phyloP scores from a whole-genome alignment of 306 rosid species.

The Ziziphus jujuba region DNA sequence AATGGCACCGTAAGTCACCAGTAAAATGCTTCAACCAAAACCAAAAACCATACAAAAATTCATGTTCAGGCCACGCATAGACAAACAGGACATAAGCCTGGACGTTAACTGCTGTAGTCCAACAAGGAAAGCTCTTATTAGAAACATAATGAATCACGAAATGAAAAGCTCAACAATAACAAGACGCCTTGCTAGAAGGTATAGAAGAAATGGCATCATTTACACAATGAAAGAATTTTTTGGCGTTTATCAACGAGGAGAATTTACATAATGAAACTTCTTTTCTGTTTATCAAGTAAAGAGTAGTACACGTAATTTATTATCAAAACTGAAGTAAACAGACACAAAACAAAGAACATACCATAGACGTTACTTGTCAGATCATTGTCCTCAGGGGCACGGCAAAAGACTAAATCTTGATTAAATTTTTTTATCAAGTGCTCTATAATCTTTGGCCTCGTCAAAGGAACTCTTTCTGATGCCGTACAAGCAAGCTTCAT shows the following conservation, averaged over 20 bases:
- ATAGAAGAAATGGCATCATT: neutral
- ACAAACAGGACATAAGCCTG: too few relatives aligned
- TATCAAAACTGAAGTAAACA: neutral
- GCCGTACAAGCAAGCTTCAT: slow-evolving; percentile 96
- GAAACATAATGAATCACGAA: too few relatives aligned
- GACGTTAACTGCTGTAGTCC: too few relatives aligned
- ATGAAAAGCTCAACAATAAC: too few relatives aligned
- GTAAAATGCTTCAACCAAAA: neutral
- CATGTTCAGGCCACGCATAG: too few relatives aligned
- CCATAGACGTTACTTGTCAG: slow-evolving; percentile 69
- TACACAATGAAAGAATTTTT: neutral
- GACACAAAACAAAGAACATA: slow-evolving; percentile 31
- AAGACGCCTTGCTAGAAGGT: neutral
- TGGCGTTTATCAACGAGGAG: neutral
- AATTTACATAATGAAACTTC: too few relatives aligned
- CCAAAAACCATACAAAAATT: neutral
- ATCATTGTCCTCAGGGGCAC: slow-evolving; percentile 67
- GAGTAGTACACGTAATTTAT: too few relatives aligned
- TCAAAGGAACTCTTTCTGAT: slow-evolving; percentile 87
- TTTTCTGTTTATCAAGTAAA: too few relatives aligned
- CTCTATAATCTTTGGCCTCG: slow-evolving; percentile 70
- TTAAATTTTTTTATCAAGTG: slow-evolving; percentile 71
- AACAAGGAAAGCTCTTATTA: too few relatives aligned
- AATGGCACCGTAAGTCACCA: slow-evolving; percentile 19
- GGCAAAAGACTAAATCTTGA: slow-evolving; percentile 88